Evolutionary conservation across 2,329 filamentous ascomycete species (phyloP).

Genomic region (Ceratocystiopsis sp.): DNA sequence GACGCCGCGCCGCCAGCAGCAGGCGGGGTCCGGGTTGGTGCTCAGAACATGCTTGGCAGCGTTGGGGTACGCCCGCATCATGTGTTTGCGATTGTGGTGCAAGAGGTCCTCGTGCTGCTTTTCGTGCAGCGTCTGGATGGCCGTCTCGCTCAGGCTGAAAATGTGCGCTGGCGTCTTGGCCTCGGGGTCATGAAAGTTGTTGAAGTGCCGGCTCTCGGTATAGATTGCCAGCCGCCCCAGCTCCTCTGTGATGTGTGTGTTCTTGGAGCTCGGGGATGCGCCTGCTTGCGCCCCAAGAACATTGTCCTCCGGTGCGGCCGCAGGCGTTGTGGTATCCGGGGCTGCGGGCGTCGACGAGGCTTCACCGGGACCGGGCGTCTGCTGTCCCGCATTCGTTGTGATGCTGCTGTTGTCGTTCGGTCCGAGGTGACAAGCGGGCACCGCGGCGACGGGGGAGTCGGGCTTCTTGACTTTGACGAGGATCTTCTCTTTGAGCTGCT

Average conservation of each 20-base stretch:
- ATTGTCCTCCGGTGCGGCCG: too few relatives aligned
- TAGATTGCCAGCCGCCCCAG: slow-evolving; percentile 68
- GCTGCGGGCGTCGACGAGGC: slow-evolving; percentile 8
- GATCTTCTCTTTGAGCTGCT: slow-evolving; percentile 62
- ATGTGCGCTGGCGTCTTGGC: slow-evolving; percentile 48
- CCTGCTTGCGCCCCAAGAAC: too few relatives aligned
- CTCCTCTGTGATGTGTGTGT: slow-evolving; percentile 43
- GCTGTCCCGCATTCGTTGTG: too few relatives aligned
- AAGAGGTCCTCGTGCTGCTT: slow-evolving; percentile 62
- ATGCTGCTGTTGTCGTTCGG: slow-evolving; percentile 6
- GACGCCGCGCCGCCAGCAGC: slow-evolving; percentile 83
- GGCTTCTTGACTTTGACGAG: slow-evolving; percentile 63
- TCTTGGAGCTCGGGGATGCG: neutral
- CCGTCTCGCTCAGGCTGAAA: slow-evolving; percentile 76
- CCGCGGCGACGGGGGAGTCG: neutral
- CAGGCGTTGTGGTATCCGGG: too few relatives aligned
- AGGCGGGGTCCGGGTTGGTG: slow-evolving; percentile 85
- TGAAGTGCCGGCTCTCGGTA: slow-evolving; percentile 71
- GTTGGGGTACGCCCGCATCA: slow-evolving; percentile 86
- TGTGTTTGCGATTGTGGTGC: slow-evolving; percentile 68
- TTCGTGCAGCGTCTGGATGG: slow-evolving; percentile 40
- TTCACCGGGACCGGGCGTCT: slow-evolving; percentile 2
- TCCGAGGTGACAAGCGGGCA: neutral
- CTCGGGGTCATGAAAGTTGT: slow-evolving; percentile 47
- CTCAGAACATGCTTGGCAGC: slow-evolving; percentile 57